These are phyloP conservation scores for Claviceps fusiformis DNA, from an alignment of 2,329 filamentous ascomycete genomes.

Conservation along the genomic window DNA sequence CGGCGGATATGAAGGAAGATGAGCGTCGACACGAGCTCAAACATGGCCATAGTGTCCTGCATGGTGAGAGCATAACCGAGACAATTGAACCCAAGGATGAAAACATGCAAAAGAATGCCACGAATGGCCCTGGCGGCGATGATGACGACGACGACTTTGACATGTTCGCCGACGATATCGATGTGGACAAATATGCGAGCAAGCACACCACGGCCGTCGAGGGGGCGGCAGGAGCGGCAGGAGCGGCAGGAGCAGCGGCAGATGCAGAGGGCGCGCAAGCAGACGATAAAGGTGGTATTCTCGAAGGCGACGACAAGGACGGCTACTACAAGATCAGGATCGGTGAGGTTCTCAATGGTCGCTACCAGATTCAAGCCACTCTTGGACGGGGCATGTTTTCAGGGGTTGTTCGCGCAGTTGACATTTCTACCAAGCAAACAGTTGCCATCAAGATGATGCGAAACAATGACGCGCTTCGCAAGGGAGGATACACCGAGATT, in stretches of 20 bases:
- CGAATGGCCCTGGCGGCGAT: slow-evolving; percentile 44
- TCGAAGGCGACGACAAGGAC: slow-evolving; percentile 88
- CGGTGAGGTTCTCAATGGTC: slow-evolving; percentile 76
- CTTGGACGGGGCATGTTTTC: slow-evolving; percentile 95
- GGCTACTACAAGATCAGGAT: slow-evolving; percentile 94
- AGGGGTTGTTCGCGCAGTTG: slow-evolving; percentile 78
- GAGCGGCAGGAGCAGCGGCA: slow-evolving; percentile 14
- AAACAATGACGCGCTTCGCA: slow-evolving; percentile 84
- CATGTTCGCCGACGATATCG: slow-evolving; percentile 80
- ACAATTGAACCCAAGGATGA: slow-evolving; percentile 1
- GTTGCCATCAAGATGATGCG: slow-evolving; percentile 97
- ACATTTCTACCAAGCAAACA: slow-evolving; percentile 58
- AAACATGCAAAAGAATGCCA: slow-evolving; percentile 7
- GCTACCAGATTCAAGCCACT: slow-evolving; percentile 78
- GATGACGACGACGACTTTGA: slow-evolving; percentile 57
- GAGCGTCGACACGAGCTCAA: slow-evolving; percentile 55
- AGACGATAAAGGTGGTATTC: slow-evolving; percentile 59
- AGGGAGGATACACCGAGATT: slow-evolving; percentile 89
- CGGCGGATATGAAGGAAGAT: slow-evolving; percentile 76
- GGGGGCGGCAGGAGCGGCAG: slow-evolving; percentile 20
- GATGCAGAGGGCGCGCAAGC: slow-evolving; percentile 37
- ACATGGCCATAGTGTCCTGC: slow-evolving; percentile 39
- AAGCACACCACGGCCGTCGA: slow-evolving; percentile 29
- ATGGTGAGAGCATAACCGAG: slow-evolving; percentile 24
- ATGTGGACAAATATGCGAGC: slow-evolving; percentile 50